These are phyloP conservation scores for Platanus orientalis DNA, from an alignment of 164 flowering plant genomes.

Conservation along the genomic window DNA sequence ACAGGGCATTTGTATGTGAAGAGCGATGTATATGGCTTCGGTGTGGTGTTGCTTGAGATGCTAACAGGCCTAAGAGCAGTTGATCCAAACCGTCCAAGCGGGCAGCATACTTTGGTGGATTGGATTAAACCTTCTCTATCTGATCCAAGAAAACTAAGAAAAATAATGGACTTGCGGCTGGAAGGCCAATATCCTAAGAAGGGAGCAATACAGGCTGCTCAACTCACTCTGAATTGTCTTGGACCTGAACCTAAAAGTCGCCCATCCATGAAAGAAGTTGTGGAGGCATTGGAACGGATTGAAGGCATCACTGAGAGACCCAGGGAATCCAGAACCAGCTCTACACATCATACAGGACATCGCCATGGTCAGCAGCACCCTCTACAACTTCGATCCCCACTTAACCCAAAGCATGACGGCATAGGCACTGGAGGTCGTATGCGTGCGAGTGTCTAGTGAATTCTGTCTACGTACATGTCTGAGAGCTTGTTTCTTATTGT, in stretches of 20 bases:
- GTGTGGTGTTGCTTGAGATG: slow-evolving; percentile 61
- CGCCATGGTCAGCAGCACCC: not conserved
- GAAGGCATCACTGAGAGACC: slow-evolving; percentile 21
- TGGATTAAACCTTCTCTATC: slow-evolving; percentile 50
- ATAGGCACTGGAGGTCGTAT: not conserved
- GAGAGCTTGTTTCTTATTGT: too few species aligned
- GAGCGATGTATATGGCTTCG: slow-evolving; percentile 79
- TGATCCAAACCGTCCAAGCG: slow-evolving; percentile 45
- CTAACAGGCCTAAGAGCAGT: slow-evolving; percentile 50
- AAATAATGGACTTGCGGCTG: slow-evolving; percentile 48
- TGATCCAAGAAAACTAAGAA: slow-evolving; percentile 38
- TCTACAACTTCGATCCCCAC: slow-evolving; percentile 8
- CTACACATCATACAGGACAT: not conserved
- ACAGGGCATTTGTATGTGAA: slow-evolving; percentile 58
- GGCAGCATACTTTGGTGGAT: slow-evolving; percentile 39
- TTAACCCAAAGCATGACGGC: not conserved
- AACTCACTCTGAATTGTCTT: slow-evolving; percentile 42
- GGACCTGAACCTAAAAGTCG: slow-evolving; percentile 44
- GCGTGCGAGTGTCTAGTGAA: too few species aligned
- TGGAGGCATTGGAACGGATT: slow-evolving; percentile 27
- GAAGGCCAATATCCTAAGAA: slow-evolving; percentile 43
- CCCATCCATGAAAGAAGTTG: slow-evolving; percentile 56
- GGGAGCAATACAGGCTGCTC: slow-evolving; percentile 36
- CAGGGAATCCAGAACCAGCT: slow-evolving; percentile 10
- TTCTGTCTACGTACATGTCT: too few species aligned